Evolutionary conservation across 345 rosid species (phyloP), one percentile per base, ranked within the genome.

Genomic region (Arabis alpina): DNA sequence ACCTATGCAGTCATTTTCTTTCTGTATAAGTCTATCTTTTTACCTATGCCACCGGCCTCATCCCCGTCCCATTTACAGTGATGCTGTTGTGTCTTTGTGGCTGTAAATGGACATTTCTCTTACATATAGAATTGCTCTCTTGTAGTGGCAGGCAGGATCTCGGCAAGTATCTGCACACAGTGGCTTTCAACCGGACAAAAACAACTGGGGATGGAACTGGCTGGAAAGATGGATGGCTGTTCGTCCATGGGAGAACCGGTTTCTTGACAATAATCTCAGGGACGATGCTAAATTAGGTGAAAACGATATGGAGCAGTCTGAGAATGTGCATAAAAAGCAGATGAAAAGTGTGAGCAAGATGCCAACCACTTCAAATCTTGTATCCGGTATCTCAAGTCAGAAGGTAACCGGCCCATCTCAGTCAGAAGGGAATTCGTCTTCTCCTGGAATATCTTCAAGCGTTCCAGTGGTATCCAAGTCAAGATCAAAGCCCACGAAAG

Each of bases 171-270:
- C 82, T 62, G 80, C 66, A 9, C 85, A 84, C 56, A 64, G 82
- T 47, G 90, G 87, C 16, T 95, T 92, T 79, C 85, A 86, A 77
- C 97, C 98, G 14, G 98, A 95, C 82, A 90, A 88, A 83, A 88
- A 83, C 88, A 90, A 88, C 81, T 95, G 99, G 99, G 99, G 98
- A 54, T 92, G 98, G 98, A 90, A 95, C 78, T 95, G 98, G 99
- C 58, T 95, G 79, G 99, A 95, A 80, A 83, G 99, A 81, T 95
- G 99, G 98, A 90, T 95, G 99, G 99, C 99, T 57, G 99, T 95
- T 70, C 98, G 99, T 36, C 98, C 99, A 45, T 92, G 99, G 98
- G 98, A 95, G 82, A 95, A 90, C 28, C 88, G 99, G 69, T 88
- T 92, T 84, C 98, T 92, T 25, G 99, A 92, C 76, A 86, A 76